Evolutionary conservation across 345 rosid genomes (phyloP).

Genomic region (Lenwebbia sp.): DNA sequence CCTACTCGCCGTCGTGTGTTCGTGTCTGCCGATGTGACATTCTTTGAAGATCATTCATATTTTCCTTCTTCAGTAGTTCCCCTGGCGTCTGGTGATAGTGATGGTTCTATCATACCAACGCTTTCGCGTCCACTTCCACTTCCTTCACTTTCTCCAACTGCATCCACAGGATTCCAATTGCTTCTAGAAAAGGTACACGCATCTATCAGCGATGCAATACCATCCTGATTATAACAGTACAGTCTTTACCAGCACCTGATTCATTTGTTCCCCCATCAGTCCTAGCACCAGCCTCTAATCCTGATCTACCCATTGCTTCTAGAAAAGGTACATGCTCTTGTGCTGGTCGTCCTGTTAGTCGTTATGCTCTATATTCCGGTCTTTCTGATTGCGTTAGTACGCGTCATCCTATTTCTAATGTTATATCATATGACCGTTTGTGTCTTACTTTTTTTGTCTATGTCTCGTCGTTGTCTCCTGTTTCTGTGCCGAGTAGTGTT

Average conservation of each 20-base stretch:
- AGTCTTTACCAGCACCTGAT: no score
- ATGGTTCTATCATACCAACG: not conserved
- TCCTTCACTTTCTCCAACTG: not conserved
- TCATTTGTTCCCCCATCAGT: not conserved
- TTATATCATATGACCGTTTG: not conserved
- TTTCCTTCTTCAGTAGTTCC: no score
- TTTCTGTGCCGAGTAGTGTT: not conserved
- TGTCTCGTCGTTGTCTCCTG: no score
- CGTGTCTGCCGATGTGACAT: not conserved
- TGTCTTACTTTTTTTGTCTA: not conserved
- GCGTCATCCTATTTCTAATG: not conserved
- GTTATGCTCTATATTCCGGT: not conserved
- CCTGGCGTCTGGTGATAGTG: no score
- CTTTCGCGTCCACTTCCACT: not conserved
- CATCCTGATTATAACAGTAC: no score
- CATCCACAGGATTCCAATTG: not conserved
- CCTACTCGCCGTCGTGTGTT: not conserved
- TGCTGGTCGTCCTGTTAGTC: not conserved
- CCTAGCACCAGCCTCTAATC: not conserved
- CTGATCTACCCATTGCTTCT: not conserved
- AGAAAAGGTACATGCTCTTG: not conserved
- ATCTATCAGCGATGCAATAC: no score
- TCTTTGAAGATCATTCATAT: not conserved
- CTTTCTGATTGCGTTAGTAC: not conserved
- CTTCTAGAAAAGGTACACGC: no score